phyloP scores from a whole-genome alignment of 768 basidiomycete genomes.

The Cystofilobasidium bisporidii region DNA sequence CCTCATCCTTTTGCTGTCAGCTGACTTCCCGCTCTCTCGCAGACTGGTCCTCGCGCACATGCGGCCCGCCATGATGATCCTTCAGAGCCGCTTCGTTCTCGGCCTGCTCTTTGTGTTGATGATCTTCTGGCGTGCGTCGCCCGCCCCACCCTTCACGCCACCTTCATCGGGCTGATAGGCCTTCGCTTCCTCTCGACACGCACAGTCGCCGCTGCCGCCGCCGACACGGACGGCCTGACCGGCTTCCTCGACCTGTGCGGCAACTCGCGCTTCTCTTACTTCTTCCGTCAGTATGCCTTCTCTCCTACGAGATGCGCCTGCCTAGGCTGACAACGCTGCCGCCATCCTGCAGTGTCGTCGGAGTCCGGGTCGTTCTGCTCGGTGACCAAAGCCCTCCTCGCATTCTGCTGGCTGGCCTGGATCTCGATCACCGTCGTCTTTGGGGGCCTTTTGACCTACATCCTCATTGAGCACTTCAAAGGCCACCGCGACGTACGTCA shows the following conservation, averaged over 20 bases:
- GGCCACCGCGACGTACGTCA: conserved; percentile 2
- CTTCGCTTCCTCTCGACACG: background rate
- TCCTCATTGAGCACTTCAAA: background rate
- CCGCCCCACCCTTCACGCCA: too few relatives aligned
- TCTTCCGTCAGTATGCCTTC: background rate
- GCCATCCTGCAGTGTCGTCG: background rate
- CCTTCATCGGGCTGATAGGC: background rate
- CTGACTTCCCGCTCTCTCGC: too few relatives aligned
- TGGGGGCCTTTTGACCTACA: background rate
- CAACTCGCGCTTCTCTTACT: background rate
- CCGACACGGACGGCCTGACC: background rate
- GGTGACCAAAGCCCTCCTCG: background rate
- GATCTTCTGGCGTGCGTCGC: background rate
- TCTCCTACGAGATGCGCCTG: too few relatives aligned
- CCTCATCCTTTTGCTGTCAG: too few relatives aligned
- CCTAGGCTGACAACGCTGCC: background rate
- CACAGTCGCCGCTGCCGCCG: background rate
- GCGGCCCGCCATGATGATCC: background rate
- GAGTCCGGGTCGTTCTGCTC: background rate
- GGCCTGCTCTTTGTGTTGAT: background rate
- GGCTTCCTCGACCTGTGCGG: background rate
- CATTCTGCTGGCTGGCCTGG: background rate
- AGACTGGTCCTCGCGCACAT: background rate
- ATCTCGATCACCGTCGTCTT: background rate
- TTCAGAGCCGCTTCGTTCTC: background rate